Percentiles rank a stretch among this genome's conserved stretches.
Conservation (phyloP, 352 stramenopile species). For the Blastocystis sp. region DNA sequence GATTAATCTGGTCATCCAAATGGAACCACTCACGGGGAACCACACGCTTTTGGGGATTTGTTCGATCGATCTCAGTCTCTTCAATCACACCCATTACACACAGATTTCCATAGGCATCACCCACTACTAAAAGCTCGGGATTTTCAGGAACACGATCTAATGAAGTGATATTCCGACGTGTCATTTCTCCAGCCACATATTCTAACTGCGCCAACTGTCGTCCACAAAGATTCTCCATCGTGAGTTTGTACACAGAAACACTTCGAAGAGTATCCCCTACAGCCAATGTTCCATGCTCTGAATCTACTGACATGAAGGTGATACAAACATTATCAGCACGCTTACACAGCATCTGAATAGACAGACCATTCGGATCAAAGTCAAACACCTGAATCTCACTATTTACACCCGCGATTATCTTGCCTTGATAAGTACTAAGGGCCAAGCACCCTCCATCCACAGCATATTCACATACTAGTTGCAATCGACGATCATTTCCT, state of each 20-base stretch:
- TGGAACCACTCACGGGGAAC: slow-evolving; percentile 20
- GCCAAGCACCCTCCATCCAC: slow-evolving; percentile 5
- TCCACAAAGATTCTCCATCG: neutral
- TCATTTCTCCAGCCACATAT: neutral
- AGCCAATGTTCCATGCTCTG: neutral
- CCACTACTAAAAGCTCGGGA: neutral
- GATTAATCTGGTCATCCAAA: slow-evolving; percentile 50
- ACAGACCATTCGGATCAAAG: neutral
- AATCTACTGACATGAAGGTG: neutral
- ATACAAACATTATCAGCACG: neutral
- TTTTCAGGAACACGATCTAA: neutral
- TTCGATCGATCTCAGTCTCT: slow-evolving; percentile 12
- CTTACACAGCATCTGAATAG: neutral
- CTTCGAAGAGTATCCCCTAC: slow-evolving; percentile 14
- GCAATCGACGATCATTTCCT: neutral
- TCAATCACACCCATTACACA: neutral
- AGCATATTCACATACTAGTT: slow-evolving; percentile 2
- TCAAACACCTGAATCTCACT: slow-evolving; percentile 50
- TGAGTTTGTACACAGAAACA: slow-evolving; percentile 8
- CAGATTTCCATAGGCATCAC: slow-evolving; percentile 46
- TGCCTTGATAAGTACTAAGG: neutral
- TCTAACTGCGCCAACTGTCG: slow-evolving; percentile 11
- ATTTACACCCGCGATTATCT: slow-evolving; percentile 3
- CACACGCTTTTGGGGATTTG: slow-evolving; percentile 35
- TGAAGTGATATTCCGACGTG: slow-evolving; percentile 18